A percentile compares a stretch with the other conserved stretches of the same genome.
These are phyloP conservation scores for Eudorina sp. DNA, from an alignment of 139 green algal genomes.

Conservation along the genomic window DNA sequence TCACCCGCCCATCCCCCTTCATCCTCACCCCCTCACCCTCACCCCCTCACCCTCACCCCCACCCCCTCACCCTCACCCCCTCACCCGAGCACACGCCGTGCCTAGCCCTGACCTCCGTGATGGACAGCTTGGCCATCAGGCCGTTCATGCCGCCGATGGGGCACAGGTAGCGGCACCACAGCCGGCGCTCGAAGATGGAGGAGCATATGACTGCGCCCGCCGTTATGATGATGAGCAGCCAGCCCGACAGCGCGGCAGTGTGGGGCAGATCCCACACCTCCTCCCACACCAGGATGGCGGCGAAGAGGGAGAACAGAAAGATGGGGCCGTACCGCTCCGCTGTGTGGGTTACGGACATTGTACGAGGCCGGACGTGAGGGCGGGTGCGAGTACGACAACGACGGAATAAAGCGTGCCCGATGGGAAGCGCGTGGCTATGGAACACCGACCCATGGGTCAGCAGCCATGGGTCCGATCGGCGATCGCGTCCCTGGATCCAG, in stretches of 20 bases:
- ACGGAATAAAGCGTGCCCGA: too few relatives aligned
- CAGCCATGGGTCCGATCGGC: too few relatives aligned
- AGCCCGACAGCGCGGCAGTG: slow-evolving; percentile 76
- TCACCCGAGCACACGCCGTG: slow-evolving; percentile 84
- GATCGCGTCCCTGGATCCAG: too few relatives aligned
- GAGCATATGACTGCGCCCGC: slow-evolving; percentile 79
- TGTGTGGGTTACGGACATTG: too few relatives aligned
- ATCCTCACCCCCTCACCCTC: too few relatives aligned
- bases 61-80: background rate
- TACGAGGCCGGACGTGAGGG: too few relatives aligned
- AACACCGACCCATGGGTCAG: too few relatives aligned
- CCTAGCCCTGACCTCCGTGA: slow-evolving; percentile 84
- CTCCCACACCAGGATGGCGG: slow-evolving; percentile 85
- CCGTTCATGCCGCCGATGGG: slow-evolving; percentile 92
- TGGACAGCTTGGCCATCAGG: slow-evolving; percentile 87
- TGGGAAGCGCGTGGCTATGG: too few relatives aligned
- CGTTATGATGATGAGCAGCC: slow-evolving; percentile 90
- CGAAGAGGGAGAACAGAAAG: slow-evolving; percentile 85
- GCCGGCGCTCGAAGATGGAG: slow-evolving; percentile 78
- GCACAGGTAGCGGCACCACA: slow-evolving; percentile 87
- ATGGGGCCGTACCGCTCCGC: slow-evolving; percentile 71
- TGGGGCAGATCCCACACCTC: slow-evolving; percentile 86
- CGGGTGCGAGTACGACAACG: too few relatives aligned
- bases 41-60: background rate
- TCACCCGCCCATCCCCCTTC: too few relatives aligned